These are phyloP conservation scores for Aspergillus persii DNA, from an alignment of 2,329 filamentous ascomycete species.

Conservation along the genomic window DNA sequence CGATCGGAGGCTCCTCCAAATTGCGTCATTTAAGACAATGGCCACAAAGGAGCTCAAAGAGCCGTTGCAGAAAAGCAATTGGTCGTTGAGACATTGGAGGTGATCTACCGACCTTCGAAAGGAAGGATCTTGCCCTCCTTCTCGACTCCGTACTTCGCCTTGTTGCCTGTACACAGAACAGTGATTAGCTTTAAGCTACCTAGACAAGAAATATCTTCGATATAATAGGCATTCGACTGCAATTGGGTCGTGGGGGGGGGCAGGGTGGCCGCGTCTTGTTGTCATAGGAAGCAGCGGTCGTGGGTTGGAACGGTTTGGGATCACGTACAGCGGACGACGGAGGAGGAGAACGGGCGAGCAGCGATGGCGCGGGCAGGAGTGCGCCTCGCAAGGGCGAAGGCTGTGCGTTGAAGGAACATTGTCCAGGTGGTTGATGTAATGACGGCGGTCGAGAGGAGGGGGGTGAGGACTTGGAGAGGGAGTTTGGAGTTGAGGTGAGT, in stretches of 20 bases:
- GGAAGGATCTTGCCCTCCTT: conserved; percentile 44
- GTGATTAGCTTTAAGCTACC: conserved; percentile 23
- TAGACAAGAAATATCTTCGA: background rate
- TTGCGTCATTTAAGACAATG: background rate
- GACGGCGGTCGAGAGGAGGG: conserved; percentile 21
- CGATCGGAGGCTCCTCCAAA: background rate
- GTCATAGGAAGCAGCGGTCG: conserved; percentile 15
- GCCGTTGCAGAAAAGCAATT: conserved; percentile 9
- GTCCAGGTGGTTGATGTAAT: conserved; percentile 25
- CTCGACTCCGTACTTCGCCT: conserved; percentile 42
- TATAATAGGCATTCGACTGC: conserved; percentile 1
- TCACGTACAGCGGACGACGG: conserved; percentile 47
- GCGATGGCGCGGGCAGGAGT: conserved; percentile 43
- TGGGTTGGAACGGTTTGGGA: conserved; percentile 24
- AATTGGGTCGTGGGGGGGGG: conserved; percentile 20
- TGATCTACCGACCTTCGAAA: conserved; percentile 42
- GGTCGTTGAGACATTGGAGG: conserved; percentile 5
- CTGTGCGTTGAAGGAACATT: conserved; percentile 50
- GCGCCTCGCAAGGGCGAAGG: conserved; percentile 46
- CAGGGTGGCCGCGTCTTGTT: background rate
- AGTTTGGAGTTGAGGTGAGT: conserved; percentile 38
- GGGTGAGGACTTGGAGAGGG: conserved; percentile 28
- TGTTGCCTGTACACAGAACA: conserved; percentile 28
- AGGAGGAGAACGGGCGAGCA: conserved; percentile 46
- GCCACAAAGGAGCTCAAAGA: background rate